A percentile compares a stretch with the other conserved stretches of the same genome.
Conservation (phyloP, 352 stramenopile species). For the Pythium utonaiense region DNA sequence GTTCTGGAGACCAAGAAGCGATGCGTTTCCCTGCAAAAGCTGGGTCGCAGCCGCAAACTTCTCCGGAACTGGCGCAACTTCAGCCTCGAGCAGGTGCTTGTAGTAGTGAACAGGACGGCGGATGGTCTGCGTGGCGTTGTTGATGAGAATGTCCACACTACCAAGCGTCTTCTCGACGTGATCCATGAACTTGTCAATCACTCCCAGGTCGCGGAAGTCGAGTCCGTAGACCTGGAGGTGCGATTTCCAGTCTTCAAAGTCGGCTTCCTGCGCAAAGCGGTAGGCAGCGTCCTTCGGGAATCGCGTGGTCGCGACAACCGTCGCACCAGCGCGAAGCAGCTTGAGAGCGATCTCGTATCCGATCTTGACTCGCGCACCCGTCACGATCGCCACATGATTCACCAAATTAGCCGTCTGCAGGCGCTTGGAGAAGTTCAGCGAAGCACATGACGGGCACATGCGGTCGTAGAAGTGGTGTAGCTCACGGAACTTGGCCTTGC, state of each 20-base stretch:
- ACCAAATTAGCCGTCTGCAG: constrained; percentile 82
- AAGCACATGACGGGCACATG: constrained; percentile 90
- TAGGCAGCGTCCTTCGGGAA: constrained; percentile 92
- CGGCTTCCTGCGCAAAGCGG: constrained; percentile 81
- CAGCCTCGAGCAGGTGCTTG: constrained; percentile 75
- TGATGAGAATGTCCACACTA: constrained; percentile 93
- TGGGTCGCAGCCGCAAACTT: constrained; percentile 38
- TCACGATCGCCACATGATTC: constrained; percentile 87
- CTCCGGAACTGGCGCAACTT: constrained; percentile 53
- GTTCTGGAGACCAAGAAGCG: constrained; percentile 30
- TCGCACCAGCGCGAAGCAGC: constrained; percentile 81
- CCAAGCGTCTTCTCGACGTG: constrained; percentile 68
- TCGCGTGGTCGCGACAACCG: constrained; percentile 90
- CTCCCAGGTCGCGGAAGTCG: constrained; percentile 92
- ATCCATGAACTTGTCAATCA: constrained; percentile 92
- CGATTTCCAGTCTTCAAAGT: constrained; percentile 80
- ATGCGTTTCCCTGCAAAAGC: constrained; percentile 51
- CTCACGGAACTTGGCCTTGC: constrained; percentile 90
- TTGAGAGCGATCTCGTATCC: constrained; percentile 93
- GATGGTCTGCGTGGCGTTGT: constrained; percentile 97
- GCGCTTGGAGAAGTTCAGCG: constrained; percentile 93
- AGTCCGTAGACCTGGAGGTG: constrained; percentile 91
- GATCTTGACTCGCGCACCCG: constrained; percentile 94
- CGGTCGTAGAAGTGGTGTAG: constrained; percentile 95
- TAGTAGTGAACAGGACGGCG: constrained; percentile 92